These are phyloP conservation scores for Xylaria venustula DNA, from an alignment of 495 filamentous ascomycete genomes.

Conservation along the genomic window DNA sequence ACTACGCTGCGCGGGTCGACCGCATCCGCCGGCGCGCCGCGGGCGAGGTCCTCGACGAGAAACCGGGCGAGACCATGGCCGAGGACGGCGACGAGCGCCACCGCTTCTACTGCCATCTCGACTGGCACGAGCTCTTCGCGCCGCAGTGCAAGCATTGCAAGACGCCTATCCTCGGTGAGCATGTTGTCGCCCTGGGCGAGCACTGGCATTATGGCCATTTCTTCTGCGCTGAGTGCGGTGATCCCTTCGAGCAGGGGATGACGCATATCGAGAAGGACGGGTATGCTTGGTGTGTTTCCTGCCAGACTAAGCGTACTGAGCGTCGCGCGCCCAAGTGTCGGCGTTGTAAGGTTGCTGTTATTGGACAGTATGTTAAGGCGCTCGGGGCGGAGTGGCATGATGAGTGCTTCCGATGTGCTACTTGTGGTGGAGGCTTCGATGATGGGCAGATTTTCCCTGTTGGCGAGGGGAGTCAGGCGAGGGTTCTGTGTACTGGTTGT, in stretches of 20 bases:
- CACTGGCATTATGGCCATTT: slow-evolving; percentile 99
- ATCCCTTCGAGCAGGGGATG: slow-evolving; percentile 79
- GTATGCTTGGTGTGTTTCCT: slow-evolving; percentile 96
- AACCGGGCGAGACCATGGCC: slow-evolving; percentile 55
- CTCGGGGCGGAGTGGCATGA: slow-evolving; percentile 94
- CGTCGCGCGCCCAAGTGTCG: slow-evolving; percentile 72
- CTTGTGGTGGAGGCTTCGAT: slow-evolving; percentile 50
- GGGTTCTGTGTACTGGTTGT: slow-evolving; percentile 51
- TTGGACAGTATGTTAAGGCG: slow-evolving; percentile 82
- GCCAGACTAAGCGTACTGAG: slow-evolving; percentile 85
- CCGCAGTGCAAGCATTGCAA: slow-evolving; percentile 95
- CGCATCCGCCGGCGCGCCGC: slow-evolving; percentile 60
- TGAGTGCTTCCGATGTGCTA: slow-evolving; percentile 78
- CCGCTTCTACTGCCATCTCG: slow-evolving; percentile 95
- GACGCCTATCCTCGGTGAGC: slow-evolving; percentile 97
- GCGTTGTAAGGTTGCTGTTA: slow-evolving; percentile 79
- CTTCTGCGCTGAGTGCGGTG: slow-evolving; percentile 98
- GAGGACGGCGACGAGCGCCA: slow-evolving; percentile 66
- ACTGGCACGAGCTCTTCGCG: slow-evolving; percentile 94
- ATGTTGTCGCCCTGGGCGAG: slow-evolving; percentile 85
- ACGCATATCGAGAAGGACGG: slow-evolving; percentile 97
- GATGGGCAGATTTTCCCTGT: slow-evolving; percentile 57
- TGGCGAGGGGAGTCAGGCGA: slow-evolving; percentile 38
- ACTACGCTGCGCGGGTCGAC: slow-evolving; percentile 66
- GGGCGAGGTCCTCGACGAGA: slow-evolving; percentile 58